phyloP scores from a whole-genome alignment of 768 basidiomycete species.

The Suillus plorans region DNA sequence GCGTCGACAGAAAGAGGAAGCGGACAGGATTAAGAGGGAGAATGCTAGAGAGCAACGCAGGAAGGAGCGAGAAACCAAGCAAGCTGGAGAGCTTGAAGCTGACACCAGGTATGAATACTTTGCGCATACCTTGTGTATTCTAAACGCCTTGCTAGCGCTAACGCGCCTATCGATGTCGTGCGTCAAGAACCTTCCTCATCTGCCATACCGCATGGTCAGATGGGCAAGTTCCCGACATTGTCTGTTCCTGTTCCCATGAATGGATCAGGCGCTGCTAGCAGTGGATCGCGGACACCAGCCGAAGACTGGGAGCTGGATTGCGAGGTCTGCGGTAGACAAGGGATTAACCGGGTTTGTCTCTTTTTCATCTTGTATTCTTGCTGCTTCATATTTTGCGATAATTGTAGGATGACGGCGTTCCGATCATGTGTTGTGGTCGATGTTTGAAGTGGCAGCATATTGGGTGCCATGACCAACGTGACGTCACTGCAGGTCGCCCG shows the following conservation, averaged over 20 bases:
- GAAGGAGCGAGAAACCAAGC: slow-evolving; percentile 32
- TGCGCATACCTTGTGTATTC: slow-evolving; percentile 6
- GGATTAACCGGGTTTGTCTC: slow-evolving; percentile 66
- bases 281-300: slow-evolving; percentile 52
- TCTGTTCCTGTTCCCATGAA: slow-evolving; percentile 15
- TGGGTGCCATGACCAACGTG: slow-evolving; percentile 74
- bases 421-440: slow-evolving; percentile 78
- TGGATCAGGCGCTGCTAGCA: slow-evolving; percentile 25
- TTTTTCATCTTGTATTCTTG: not conserved
- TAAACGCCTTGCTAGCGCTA: slow-evolving; percentile 18
- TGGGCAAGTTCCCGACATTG: slow-evolving; percentile 5
- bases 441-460: slow-evolving; percentile 93
- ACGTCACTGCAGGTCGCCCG: slow-evolving; percentile 59
- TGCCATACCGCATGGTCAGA: slow-evolving; percentile 5
- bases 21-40: slow-evolving; percentile 53
- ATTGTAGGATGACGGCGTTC: slow-evolving; percentile 71
- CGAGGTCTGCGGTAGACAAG: slow-evolving; percentile 75
- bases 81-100: slow-evolving; percentile 17
- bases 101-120: slow-evolving; percentile 15
- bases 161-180: slow-evolving; percentile 5
- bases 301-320: slow-evolving; percentile 88
- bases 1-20: slow-evolving; percentile 57
- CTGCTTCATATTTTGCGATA: slow-evolving; percentile 11
- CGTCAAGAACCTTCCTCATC: slow-evolving; percentile 1
- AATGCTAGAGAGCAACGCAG: slow-evolving; percentile 54